Percentiles rank a stretch among this genome's conserved stretches.
Evolutionary conservation across 495 filamentous ascomycete genomes (phyloP).

Genomic region (Tuber magnatum): DNA sequence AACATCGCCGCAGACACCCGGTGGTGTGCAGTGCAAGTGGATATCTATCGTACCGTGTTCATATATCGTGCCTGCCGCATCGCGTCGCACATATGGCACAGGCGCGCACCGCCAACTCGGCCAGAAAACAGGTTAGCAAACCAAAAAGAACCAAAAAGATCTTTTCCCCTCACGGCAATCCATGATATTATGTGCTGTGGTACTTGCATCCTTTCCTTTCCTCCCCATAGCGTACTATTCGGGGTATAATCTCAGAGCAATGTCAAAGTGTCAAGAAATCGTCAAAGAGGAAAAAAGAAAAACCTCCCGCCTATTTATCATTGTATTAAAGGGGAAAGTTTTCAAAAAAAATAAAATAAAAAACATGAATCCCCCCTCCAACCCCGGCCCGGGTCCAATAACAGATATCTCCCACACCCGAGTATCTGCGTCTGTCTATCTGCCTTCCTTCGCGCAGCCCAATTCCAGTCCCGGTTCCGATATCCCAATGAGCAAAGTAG

Average conservation of each 20-base stretch:
- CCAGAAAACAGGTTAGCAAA: not conserved
- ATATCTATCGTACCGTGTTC: too few relatives aligned
- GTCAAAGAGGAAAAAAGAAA: not conserved
- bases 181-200: not conserved
- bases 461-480: not conserved
- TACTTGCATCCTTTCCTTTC: not conserved
- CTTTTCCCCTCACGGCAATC: not conserved
- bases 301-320: not conserved
- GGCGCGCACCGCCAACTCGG: not conserved
- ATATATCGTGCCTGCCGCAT: too few relatives aligned
- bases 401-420: not conserved
- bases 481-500: not conserved
- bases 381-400: not conserved
- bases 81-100: too few relatives aligned
- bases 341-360: not conserved
- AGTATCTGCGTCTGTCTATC: not conserved
- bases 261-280: not conserved
- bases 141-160: not conserved
- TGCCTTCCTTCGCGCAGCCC: not conserved
- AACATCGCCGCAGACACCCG: too few relatives aligned
- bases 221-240: not conserved
- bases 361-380: not conserved
- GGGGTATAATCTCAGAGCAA: not conserved
- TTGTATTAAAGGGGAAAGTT: not conserved
- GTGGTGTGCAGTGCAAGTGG: too few relatives aligned